Base-by-base conservation (phyloP, 441 rosid genomes). In the Croton setiger region DNA sequence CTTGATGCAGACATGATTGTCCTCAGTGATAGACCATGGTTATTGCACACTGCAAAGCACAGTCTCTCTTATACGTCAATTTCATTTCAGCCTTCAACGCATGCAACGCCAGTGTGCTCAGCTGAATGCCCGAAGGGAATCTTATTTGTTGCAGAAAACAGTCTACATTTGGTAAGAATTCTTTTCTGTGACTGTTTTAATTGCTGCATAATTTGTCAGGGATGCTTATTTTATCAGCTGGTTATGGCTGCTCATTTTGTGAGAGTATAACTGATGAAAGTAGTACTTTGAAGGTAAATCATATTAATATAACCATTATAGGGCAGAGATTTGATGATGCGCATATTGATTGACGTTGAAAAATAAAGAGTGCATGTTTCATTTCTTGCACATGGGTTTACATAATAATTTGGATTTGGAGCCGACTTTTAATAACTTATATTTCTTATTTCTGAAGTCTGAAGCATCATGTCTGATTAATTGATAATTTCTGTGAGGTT, bases 21-120 rank as follows among this genome's bases (percentile, higher is more conserved):
- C 66, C 95, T 96, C 69, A 89, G 99, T 80, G 98, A 91, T 75
- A 87, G 99, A 78, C 98, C 96, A 27, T 96, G 99, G 99, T 82
- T 96, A 71, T 76, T 96, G 84, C 96, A 91, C 74, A 83, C 96
- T 73, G 97, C 97, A 67, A 86, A 96, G 74, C 98, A 93, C 73
- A 86, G 98, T 80, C 89, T 96, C 69, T 83, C 97, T 57, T 91
- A 87, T 81, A 82, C 91, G 54, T 96, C 99, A 70, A 86, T 96
- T 67, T 88, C 99, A 49, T 96, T 93, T 81, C 98, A 89, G 82
- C 86, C 96, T 66, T 89, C 98, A 66, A 89, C 99, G 53, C 98
- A 93, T 89, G 96, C 93, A 69, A 96, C 97, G 64, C 96, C 97
- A 74, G 92, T 96, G 49, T 88, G 96, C 74, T 86, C 92, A 7